phyloP scores from a whole-genome alignment of 495 filamentous ascomycete genomes.

The Daldinia concentrica region DNA sequence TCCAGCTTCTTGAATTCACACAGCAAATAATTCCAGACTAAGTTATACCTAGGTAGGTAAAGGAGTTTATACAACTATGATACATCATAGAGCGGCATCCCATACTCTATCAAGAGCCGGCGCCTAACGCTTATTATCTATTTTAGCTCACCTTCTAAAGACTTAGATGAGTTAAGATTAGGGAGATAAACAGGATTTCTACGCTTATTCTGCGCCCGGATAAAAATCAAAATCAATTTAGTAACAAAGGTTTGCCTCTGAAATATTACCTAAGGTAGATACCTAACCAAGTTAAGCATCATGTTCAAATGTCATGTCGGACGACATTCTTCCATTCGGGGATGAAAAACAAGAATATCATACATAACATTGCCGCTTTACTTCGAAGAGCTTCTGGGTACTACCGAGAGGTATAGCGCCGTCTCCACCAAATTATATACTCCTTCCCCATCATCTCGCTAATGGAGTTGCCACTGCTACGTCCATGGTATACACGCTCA shows the following conservation, averaged over 20 bases:
- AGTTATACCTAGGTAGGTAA: not conserved
- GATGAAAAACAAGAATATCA: not conserved
- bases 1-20: conserved; percentile 16
- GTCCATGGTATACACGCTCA: no score
- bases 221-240: conserved; percentile 11
- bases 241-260: not conserved
- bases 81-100: conserved; percentile 10
- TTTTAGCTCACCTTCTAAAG: not conserved
- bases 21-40: not conserved
- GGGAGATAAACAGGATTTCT: not conserved
- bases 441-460: no score
- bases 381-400: not conserved
- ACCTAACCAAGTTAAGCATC: not conserved
- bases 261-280: not conserved
- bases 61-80: not conserved
- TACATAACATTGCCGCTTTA: not conserved
- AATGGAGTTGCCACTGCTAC: no score
- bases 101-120: not conserved
- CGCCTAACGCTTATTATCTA: not conserved
- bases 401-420: no score
- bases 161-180: not conserved
- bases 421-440: no score
- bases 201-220: not conserved
- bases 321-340: not conserved
- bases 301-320: not conserved